A percentile compares a stretch with the other conserved stretches of the same genome.
Evolutionary conservation across 129 eudicot species (phyloP).

Genomic region (Flaveria trinervia): DNA sequence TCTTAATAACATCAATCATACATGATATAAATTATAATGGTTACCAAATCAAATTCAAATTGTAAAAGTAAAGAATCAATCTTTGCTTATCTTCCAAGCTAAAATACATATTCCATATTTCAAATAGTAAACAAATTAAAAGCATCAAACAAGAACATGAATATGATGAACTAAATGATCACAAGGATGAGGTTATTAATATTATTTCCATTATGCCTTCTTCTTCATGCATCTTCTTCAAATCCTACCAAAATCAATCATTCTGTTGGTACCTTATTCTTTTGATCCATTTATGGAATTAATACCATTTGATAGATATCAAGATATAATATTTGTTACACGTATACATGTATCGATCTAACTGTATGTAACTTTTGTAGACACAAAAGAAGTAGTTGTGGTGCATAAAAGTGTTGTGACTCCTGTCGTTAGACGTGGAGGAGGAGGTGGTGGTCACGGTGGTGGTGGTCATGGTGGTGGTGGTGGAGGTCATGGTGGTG

Average conservation of each 20-base stretch:
- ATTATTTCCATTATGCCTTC: constrained; percentile 22
- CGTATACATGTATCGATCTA: not conserved
- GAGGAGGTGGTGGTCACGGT: constrained; percentile 20
- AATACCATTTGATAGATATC: not conserved
- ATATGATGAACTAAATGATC: constrained; percentile 8
- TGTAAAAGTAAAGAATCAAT: constrained; percentile 13
- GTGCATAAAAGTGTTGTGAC: not conserved
- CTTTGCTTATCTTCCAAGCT: constrained; percentile 29
- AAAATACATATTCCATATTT: constrained; percentile 1
- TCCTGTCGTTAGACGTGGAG: constrained; percentile 28
- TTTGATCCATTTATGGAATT: not conserved
- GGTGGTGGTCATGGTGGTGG: constrained; percentile 18
- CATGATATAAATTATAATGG: not conserved
- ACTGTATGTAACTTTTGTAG: not conserved
- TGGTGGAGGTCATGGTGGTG: not conserved
- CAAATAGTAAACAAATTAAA: not conserved
- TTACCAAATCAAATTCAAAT: constrained; percentile 1
- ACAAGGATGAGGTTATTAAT: constrained; percentile 3
- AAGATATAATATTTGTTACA: not conserved
- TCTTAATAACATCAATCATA: not conserved
- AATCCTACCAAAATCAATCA: constrained; percentile 13
- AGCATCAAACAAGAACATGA: not conserved
- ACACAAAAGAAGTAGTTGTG: not conserved
- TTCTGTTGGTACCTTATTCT: constrained; percentile 2
- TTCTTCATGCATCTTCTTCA: constrained; percentile 23